Base-by-base conservation (phyloP, 169 alveolate genomes). In the Cryptosporidium ubiquitum region DNA sequence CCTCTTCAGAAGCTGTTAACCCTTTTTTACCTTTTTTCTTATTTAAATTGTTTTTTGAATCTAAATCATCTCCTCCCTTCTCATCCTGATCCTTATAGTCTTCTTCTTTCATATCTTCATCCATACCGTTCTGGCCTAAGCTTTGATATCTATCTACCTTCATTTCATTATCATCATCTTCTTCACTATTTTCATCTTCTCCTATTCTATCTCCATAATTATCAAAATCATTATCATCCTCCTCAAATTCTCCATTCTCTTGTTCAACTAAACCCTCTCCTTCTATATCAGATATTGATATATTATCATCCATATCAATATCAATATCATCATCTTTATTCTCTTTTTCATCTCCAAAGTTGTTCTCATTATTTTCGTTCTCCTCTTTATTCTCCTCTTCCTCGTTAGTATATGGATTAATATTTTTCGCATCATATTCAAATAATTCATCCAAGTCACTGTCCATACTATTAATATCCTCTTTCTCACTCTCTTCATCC, bases 361-460 rank as follows among this genome's bases (percentile, higher is more conserved):
- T n/a, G n/a, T n/a, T n/a, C 29, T 84, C 84, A 23, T 58, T 93
- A 31, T 92, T 93, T 73, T 91, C 71, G 37, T 94, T 89, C 39
- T 93, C 95, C 57, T 93, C 93, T 51, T 92, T 93, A 64, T 93
- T 91, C 55, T 91, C 70, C 33, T 93, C 86, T 29, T 92, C 92
- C 16, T 66, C 66, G 9, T 55, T 39, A 29, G 35, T 66, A 35
- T 35, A 7, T 26, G 70, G 44, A 26, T 84, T 84, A 40, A 70
- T 58, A 37, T 79, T 92, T 5, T 84, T 92, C 2, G 85, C 69
- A 35, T 92, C 94, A 42, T 91, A 85, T 26, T 85, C 93, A 35
- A 69, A 84, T 71, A 55, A 20, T 26, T 74, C 92, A 7, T 92
- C 91, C 44, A 49, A 70, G 64, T 89, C 79, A n/a, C 86, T 71